A percentile compares a stretch with the other conserved stretches of the same genome.
These are phyloP conservation scores for Kazachstania bromeliacearum DNA, from an alignment of 805 yeast species.

Conservation along the genomic window DNA sequence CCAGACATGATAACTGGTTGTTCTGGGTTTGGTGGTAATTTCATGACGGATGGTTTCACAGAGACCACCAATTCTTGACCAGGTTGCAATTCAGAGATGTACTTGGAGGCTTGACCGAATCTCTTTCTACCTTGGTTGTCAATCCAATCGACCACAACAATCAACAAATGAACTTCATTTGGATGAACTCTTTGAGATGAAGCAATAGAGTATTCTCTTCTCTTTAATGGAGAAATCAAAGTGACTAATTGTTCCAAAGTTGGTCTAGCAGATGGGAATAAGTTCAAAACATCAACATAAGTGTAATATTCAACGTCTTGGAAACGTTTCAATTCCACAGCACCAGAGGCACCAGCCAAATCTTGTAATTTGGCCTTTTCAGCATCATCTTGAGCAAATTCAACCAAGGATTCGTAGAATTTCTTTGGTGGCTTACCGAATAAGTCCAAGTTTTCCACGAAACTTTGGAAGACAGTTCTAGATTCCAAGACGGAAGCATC, in stretches of 20 bases:
- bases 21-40: slow-evolving; percentile 75
- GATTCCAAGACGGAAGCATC: slow-evolving; percentile 48
- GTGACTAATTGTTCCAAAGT: slow-evolving; percentile 56
- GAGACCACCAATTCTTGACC: slow-evolving; percentile 87
- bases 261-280: slow-evolving; percentile 79
- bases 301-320: slow-evolving; percentile 77
- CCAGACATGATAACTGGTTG: slow-evolving; percentile 97
- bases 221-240: slow-evolving; percentile 76
- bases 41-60: slow-evolving; percentile 96
- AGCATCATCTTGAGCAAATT: slow-evolving; percentile 56
- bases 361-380: slow-evolving; percentile 55
- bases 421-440: slow-evolving; percentile 95
- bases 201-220: slow-evolving; percentile 96
- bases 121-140: slow-evolving; percentile 78
- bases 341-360: slow-evolving; percentile 71
- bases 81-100: slow-evolving; percentile 63
- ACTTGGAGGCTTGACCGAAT: slow-evolving; percentile 92
- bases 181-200: slow-evolving; percentile 91
- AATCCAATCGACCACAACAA: slow-evolving; percentile 94
- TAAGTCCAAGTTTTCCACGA: slow-evolving; percentile 72
- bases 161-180: slow-evolving; percentile 79
- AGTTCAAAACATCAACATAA: slow-evolving; percentile 71
- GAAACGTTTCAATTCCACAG: slow-evolving; percentile 70
- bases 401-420: slow-evolving; percentile 76
- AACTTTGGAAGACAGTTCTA: slow-evolving; percentile 74